phyloP scores from a whole-genome alignment of 495 filamentous ascomycete species.

The Tuber calosporum region DNA sequence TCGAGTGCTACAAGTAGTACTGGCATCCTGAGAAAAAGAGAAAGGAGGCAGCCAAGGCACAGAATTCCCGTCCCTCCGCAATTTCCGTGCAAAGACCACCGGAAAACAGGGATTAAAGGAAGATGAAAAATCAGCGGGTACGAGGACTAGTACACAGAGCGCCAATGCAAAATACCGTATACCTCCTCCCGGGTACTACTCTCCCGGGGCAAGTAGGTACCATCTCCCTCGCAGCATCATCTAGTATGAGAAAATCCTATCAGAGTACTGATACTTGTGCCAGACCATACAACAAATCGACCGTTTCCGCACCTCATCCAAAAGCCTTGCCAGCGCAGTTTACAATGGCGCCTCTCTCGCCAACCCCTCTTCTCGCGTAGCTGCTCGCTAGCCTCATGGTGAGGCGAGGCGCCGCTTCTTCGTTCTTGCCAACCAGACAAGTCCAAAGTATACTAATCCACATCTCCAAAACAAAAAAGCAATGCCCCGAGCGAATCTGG shows the following conservation, averaged over 20 bases:
- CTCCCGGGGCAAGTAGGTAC: neutral
- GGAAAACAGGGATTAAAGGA: neutral
- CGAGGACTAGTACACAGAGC: neutral
- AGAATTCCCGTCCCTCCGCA: neutral
- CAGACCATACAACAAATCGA: neutral
- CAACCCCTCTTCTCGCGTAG: neutral
- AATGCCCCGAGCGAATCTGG: neutral
- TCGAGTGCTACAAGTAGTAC: too few relatives aligned
- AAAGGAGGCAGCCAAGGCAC: neutral
- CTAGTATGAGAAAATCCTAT: neutral
- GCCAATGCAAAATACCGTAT: neutral
- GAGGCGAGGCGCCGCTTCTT: neutral
- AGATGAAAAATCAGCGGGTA: neutral
- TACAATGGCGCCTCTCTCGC: neutral
- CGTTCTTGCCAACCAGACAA: neutral
- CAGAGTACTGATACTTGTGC: too few relatives aligned
- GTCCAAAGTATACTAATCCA: neutral
- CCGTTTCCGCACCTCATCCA: neutral
- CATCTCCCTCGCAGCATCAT: neutral
- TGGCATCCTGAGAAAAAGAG: neutral
- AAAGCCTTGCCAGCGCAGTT: slow-evolving; percentile 1
- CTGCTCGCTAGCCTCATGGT: neutral
- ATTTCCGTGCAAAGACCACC: neutral
- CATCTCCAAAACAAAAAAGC: neutral
- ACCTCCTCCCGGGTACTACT: neutral